These are phyloP conservation scores for Circinella umbellata DNA, from an alignment of 371 early-diverging fungal genomes.

Conservation along the genomic window DNA sequence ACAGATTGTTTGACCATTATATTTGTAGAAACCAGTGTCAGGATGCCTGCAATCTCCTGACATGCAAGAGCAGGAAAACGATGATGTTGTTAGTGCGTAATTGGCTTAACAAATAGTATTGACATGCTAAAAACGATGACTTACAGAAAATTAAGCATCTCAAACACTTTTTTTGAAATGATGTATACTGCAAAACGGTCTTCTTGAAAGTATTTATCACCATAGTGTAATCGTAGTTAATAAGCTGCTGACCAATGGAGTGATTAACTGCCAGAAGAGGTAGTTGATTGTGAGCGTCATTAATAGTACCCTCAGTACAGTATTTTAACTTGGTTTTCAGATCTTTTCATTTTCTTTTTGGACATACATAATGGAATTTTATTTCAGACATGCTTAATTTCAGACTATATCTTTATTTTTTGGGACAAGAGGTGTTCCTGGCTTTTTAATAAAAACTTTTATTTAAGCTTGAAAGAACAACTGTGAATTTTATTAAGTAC, in stretches of 20 bases:
- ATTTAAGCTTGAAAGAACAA: no score
- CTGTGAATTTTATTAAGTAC: no score
- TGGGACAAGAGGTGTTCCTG: no score
- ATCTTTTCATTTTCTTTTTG: no score
- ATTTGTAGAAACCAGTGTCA: not conserved
- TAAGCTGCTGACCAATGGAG: not conserved
- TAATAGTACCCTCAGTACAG: conserved; percentile 16
- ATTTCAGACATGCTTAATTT: no score
- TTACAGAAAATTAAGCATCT: not conserved
- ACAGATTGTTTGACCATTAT: not conserved
- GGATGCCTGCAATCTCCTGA: not conserved
- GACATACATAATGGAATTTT: no score
- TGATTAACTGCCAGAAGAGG: conserved; percentile 18
- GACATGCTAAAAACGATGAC: not conserved
- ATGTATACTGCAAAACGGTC: not conserved
- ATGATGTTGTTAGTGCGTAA: not conserved
- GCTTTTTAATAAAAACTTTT: no score
- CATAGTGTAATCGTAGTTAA: not conserved
- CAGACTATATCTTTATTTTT: no score
- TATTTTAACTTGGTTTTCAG: no score
- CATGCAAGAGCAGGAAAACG: not conserved
- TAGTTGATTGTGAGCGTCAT: conserved; percentile 13
- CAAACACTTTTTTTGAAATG: not conserved
- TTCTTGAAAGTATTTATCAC: not conserved
- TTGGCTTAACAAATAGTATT: not conserved